Conservation (phyloP, 2,329 filamentous ascomycete species). For the Cladorrhinum sp. region DNA sequence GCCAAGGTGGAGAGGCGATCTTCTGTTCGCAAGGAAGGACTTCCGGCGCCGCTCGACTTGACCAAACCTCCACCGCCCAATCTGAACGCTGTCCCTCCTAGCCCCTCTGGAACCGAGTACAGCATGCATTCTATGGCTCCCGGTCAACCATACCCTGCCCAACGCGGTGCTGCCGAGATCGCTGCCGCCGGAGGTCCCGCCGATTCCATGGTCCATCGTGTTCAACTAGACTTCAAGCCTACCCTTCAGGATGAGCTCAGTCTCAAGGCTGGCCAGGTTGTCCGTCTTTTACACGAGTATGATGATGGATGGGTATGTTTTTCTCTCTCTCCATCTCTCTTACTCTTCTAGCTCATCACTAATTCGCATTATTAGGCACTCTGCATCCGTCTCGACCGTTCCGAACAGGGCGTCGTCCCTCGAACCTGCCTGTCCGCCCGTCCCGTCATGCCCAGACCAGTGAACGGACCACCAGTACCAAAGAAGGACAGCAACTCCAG, state of each 20-base stretch:
- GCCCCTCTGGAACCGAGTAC: slow-evolving; percentile 62
- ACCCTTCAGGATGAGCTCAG: slow-evolving; percentile 90
- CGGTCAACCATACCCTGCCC: slow-evolving; percentile 43
- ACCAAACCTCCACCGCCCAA: slow-evolving; percentile 41
- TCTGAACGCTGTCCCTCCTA: slow-evolving; percentile 44
- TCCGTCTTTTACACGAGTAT: slow-evolving; percentile 89
- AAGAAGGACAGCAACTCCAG: background rate
- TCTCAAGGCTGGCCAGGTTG: slow-evolving; percentile 75
- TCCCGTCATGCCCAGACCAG: slow-evolving; percentile 78
- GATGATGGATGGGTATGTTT: slow-evolving; percentile 93
- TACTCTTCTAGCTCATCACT: background rate
- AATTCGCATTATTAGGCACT: slow-evolving; percentile 60
- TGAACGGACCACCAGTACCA: slow-evolving; percentile 33
- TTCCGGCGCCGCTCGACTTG: slow-evolving; percentile 51
- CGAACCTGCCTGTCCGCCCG: slow-evolving; percentile 90
- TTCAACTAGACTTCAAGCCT: slow-evolving; percentile 91
- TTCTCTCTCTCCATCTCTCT: slow-evolving; percentile 24
- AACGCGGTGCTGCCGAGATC: slow-evolving; percentile 56
- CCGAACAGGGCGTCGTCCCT: slow-evolving; percentile 87
- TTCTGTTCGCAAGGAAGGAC: slow-evolving; percentile 52
- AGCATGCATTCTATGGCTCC: slow-evolving; percentile 54
- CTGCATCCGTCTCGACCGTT: slow-evolving; percentile 85
- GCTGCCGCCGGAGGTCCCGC: slow-evolving; percentile 59
- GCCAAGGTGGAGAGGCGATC: slow-evolving; percentile 37
- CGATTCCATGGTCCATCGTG: slow-evolving; percentile 73